Base-by-base conservation (phyloP, 768 basidiomycete genomes). In the Trametes gibbosa region DNA sequence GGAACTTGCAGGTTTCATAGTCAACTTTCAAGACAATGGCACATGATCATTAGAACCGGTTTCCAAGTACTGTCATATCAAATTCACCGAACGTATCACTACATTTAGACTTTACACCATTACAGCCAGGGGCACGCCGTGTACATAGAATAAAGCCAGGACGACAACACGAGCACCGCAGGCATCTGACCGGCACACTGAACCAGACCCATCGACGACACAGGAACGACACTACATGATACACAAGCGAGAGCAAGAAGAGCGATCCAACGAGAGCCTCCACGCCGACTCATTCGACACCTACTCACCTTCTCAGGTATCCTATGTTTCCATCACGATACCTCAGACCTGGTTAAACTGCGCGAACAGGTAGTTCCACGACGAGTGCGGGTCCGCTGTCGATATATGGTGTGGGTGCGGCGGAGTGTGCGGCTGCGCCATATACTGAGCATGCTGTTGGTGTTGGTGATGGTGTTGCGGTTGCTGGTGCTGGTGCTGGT, bases 361-460 rank as follows among this genome's bases (percentile, higher is more conserved):
- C 21, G 64, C 66, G 45, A 64, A 65, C 24, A 70, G 59, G 42
- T 60, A 68, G 42, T 65, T 62, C 69, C 69, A 70, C 27, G 66
- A 66, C 24, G 68, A 58, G 19, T 66, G 57, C 24, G 66, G 65
- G 43, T 69, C 68, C 17, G 59, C 35, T 21, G 48, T 32, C 29
- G 52, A 39, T 40, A 63, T 51, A n/a, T 55, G 61, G 19, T 63
- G 59, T 27, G 51, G 61, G 25, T 64, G 61, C 24, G 50, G 41
- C 14, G 61, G 46, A 4, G 60, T 53, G 5, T 61, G 60, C 37
- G 55, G 50, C 42, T 50, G 59, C 48, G 19, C 24, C 17, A 37
- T 29, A 12, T 61, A 53, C 23, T 41, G 53, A 24, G 40, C 29
- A 8, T 47, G 48, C 14, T 48, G 16, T 14, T 29, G 46, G n/a